A percentile compares a stretch with the other conserved stretches of the same genome.
Evolutionary conservation across 2,329 filamentous ascomycete genomes (phyloP).

Genomic region (Sarocladium kiliense): DNA sequence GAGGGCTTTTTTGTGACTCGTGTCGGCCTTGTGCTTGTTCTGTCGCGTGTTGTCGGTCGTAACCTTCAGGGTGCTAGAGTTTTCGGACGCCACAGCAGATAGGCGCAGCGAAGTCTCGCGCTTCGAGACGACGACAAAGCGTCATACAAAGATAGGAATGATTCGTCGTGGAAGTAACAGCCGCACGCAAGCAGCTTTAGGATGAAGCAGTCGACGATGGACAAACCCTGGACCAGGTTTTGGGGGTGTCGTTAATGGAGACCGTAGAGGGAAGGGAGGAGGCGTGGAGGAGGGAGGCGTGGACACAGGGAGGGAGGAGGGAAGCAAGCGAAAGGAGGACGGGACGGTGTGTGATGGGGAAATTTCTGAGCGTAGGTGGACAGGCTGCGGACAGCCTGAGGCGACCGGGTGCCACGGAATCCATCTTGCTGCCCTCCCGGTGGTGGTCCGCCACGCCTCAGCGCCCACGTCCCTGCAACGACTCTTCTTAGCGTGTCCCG

Average conservation of each 20-base stretch:
- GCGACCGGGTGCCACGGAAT: neutral
- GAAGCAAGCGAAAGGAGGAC: constrained; percentile 16
- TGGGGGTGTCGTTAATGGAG: constrained; percentile 15
- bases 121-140: neutral
- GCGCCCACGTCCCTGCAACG: neutral
- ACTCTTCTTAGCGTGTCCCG: neutral
- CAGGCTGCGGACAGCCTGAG: constrained; percentile 1
- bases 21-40: neutral
- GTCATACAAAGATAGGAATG: neutral
- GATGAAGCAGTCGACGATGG: constrained; percentile 9
- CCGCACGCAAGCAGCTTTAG: neutral
- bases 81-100: neutral
- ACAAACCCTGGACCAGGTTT: constrained; percentile 9
- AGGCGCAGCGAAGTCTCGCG: neutral
- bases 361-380: constrained; percentile 11
- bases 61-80: neutral
- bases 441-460: neutral
- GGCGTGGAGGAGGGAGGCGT: constrained; percentile 17
- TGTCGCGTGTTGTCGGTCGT: neutral
- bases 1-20: too few species aligned
- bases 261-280: constrained; percentile 12
- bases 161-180: neutral
- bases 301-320: constrained; percentile 17
- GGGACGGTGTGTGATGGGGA: constrained; percentile 15
- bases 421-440: neutral